Conservation (phyloP, 2,329 filamentous ascomycete genomes). For the Paecilomyces fulvus region DNA sequence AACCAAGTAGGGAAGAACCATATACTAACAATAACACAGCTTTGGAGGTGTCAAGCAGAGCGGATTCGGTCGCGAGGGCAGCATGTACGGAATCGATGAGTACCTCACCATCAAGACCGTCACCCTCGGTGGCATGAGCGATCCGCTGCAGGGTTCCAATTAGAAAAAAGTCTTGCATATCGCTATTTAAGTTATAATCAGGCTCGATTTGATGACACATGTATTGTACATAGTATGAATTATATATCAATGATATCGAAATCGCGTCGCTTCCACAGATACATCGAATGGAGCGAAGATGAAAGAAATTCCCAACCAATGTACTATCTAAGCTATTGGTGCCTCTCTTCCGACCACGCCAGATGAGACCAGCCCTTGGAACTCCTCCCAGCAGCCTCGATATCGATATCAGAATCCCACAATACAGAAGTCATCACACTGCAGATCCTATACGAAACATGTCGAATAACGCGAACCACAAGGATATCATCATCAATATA, state of each 20-base stretch:
- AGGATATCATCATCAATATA: conserved; percentile 6
- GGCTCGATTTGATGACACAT: background rate
- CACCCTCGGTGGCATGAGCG: conserved; percentile 1
- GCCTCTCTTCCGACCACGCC: background rate
- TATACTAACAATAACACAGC: conserved; percentile 1
- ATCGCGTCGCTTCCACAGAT: background rate
- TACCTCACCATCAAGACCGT: conserved; percentile 14
- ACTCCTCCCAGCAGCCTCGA: background rate
- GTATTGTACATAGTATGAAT: background rate
- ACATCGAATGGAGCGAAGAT: background rate
- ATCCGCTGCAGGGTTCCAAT: background rate
- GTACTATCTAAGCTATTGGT: background rate
- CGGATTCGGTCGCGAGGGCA: conserved; percentile 46
- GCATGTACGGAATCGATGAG: conserved; percentile 37
- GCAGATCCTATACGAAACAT: conserved; percentile 24
- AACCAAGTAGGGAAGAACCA: background rate
- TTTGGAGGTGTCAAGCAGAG: conserved; percentile 22
- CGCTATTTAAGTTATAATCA: background rate
- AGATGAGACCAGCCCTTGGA: conserved; percentile 3
- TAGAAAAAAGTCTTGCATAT: background rate
- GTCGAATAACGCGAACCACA: conserved; percentile 18
- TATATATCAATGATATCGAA: background rate
- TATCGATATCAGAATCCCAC: conserved; percentile 11
- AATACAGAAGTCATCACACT: conserved; percentile 18
- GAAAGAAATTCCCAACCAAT: background rate